Percentiles rank a stretch among this genome's conserved stretches.
These are phyloP conservation scores for Stipa capillata DNA, from an alignment of 176 grass and related monocot species.

Conservation along the genomic window DNA sequence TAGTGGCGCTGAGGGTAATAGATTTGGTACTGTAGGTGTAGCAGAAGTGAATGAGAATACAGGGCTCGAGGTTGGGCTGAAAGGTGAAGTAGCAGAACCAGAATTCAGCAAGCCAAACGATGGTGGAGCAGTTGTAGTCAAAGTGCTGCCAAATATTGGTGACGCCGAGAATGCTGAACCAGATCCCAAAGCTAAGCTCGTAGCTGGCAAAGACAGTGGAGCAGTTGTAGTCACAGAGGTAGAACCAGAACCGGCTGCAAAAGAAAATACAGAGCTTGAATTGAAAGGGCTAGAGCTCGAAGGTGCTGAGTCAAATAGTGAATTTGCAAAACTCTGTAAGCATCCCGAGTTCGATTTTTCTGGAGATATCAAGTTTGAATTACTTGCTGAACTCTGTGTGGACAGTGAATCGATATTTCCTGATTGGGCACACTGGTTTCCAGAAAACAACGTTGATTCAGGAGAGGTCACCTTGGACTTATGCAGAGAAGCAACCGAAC, in stretches of 20 bases:
- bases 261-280: conserved; percentile 5
- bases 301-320: conserved; percentile 15
- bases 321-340: neutral
- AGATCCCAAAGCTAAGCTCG: neutral
- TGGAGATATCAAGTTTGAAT: neutral
- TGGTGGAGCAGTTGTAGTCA: neutral
- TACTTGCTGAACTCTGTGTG: conserved; percentile 5
- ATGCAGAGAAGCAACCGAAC: neutral
- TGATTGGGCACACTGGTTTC: conserved; percentile 3
- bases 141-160: conserved; percentile 12
- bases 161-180: neutral
- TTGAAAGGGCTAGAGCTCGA: neutral
- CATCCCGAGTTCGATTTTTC: neutral
- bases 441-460: neutral
- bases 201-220: neutral
- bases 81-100: neutral
- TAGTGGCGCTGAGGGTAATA: conserved; percentile 1
- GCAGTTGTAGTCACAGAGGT: neutral
- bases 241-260: neutral
- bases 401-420: conserved; percentile 9
- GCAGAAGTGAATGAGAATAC: conserved; percentile 27
- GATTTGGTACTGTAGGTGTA: conserved; percentile 18
- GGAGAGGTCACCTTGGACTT: neutral
- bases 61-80: neutral
- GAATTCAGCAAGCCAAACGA: conserved; percentile 9